Evolutionary conservation across 495 filamentous ascomycete genomes (phyloP).

Genomic region (Achaetomiella virescens): DNA sequence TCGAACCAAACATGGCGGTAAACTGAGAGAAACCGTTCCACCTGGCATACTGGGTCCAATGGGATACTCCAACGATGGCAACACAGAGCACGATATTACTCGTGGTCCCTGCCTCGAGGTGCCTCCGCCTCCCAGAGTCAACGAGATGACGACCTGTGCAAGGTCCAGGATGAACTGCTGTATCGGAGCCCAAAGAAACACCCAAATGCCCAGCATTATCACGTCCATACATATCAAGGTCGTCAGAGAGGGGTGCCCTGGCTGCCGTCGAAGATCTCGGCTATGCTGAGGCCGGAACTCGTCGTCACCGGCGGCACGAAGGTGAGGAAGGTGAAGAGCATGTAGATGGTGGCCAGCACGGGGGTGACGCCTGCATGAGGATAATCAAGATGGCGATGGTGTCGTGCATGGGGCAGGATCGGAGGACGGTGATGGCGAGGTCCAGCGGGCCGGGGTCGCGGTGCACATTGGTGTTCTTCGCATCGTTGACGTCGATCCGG

Average conservation of each 20-base stretch:
- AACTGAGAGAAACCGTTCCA: constrained; percentile 39
- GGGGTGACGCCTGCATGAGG: constrained; percentile 90
- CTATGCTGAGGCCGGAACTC: constrained; percentile 46
- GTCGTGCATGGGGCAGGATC: constrained; percentile 86
- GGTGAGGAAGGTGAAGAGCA: constrained; percentile 87
- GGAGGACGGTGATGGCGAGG: constrained; percentile 76
- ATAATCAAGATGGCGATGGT: constrained; percentile 98
- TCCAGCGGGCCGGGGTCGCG: constrained; percentile 59
- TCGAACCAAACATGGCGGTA: constrained; percentile 37
- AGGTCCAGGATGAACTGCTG: constrained; percentile 87
- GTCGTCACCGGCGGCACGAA: constrained; percentile 74
- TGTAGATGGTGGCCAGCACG: constrained; percentile 82
- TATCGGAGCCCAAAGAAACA: constrained; percentile 82
- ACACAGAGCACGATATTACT: constrained; percentile 73
- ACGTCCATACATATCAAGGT: constrained; percentile 78
- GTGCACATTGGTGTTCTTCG: constrained; percentile 60
- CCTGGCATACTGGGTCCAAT: constrained; percentile 52
- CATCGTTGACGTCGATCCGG: constrained; percentile 57
- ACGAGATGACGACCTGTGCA: constrained; percentile 92
- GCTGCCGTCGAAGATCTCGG: constrained; percentile 47
- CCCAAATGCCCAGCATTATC: constrained; percentile 75
- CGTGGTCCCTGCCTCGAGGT: constrained; percentile 67
- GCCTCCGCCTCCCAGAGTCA: constrained; percentile 84
- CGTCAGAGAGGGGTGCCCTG: constrained; percentile 61
- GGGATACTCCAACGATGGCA: constrained; percentile 69